These are phyloP conservation scores for Protomyces inouyei DNA, from an alignment of 1,139 yeast genomes.

Conservation along the genomic window DNA sequence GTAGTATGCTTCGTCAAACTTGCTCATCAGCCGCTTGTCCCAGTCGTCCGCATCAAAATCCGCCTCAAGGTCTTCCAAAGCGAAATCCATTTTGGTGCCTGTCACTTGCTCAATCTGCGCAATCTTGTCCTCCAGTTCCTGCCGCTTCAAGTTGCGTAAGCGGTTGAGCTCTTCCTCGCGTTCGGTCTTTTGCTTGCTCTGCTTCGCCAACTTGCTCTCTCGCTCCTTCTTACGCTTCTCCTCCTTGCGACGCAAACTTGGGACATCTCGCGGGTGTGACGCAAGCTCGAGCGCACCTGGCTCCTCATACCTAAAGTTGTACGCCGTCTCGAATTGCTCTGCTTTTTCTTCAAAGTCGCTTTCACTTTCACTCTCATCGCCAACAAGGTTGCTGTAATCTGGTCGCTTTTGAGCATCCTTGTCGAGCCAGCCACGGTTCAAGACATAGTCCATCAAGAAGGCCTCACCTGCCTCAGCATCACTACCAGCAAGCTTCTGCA, in stretches of 20 bases:
- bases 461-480: slow-evolving; percentile 21
- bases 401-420: slow-evolving; percentile 26
- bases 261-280: slow-evolving; percentile 86
- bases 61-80: slow-evolving; percentile 70
- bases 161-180: slow-evolving; percentile 61
- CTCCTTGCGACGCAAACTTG: slow-evolving; percentile 78
- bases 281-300: slow-evolving; percentile 76
- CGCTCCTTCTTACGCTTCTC: slow-evolving; percentile 76
- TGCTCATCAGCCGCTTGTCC: slow-evolving; percentile 80
- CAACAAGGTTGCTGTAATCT: slow-evolving; percentile 45
- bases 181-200: slow-evolving; percentile 50
- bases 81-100: slow-evolving; percentile 50
- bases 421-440: slow-evolving; percentile 31
- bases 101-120: slow-evolving; percentile 74
- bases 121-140: slow-evolving; percentile 71
- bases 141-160: slow-evolving; percentile 69
- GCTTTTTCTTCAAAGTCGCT: slow-evolving; percentile 89
- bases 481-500: slow-evolving; percentile 52
- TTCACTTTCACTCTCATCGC: slow-evolving; percentile 55
- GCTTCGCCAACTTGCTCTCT: slow-evolving; percentile 59
- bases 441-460: slow-evolving; percentile 27
- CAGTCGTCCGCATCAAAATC: slow-evolving; percentile 90
- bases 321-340: slow-evolving; percentile 84
- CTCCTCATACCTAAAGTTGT: slow-evolving; percentile 92
- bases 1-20: slow-evolving; percentile 79